phyloP scores from a whole-genome alignment of 352 stramenopile species.

The Pythium brachiatum region DNA sequence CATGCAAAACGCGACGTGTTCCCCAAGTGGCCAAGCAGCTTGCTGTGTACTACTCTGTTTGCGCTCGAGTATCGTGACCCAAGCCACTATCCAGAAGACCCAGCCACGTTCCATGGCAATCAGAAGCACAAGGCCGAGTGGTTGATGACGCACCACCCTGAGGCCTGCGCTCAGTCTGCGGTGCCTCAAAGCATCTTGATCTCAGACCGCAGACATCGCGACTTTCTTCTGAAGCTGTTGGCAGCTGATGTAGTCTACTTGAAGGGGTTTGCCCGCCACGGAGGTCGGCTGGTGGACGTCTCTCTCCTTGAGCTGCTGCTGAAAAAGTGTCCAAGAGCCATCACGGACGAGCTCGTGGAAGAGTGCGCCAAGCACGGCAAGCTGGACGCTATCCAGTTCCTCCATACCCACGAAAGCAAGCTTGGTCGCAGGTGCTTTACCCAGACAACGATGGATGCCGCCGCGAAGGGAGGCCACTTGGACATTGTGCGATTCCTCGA shows the following conservation, averaged over 20 bases:
- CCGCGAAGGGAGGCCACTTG: neutral
- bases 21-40: neutral
- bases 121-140: neutral
- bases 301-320: neutral
- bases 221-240: neutral
- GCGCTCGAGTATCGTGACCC: neutral
- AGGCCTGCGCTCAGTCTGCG: neutral
- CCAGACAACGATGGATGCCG: neutral
- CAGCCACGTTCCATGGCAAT: neutral
- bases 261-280: slow-evolving; percentile 20
- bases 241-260: slow-evolving; percentile 33
- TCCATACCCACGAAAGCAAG: neutral
- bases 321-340: neutral
- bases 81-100: neutral
- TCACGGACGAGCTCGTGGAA: neutral
- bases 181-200: neutral
- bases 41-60: neutral
- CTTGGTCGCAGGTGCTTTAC: neutral
- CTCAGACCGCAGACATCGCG: neutral
- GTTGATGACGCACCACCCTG: neutral
- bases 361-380: neutral
- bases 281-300: neutral
- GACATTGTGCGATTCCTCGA: neutral
- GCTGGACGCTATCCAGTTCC: slow-evolving; percentile 29
- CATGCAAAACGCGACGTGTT: neutral